phyloP scores from a whole-genome alignment of 148 eudicot species.

The Chenopodium quinoa region DNA sequence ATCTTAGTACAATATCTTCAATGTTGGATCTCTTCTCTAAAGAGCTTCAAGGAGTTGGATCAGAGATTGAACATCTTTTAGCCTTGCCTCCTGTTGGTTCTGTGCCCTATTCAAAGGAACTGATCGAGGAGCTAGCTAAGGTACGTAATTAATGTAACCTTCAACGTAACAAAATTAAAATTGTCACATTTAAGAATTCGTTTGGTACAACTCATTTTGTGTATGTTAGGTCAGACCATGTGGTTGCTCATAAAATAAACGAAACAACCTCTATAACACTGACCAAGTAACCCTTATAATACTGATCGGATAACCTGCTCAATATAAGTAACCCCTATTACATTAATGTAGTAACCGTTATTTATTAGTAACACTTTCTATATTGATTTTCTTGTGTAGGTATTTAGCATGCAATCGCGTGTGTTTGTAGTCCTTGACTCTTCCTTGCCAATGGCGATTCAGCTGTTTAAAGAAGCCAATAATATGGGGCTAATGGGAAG shows the following conservation, averaged over 20 bases:
- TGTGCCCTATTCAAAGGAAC: conserved; percentile 27
- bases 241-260: no score
- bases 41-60: conserved; percentile 31
- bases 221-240: no score
- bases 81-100: conserved; percentile 34
- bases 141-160: background rate
- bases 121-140: conserved; percentile 30
- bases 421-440: conserved; percentile 49
- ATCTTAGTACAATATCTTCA: conserved; percentile 30
- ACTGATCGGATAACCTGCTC: no score
- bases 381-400: background rate
- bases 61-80: conserved; percentile 34
- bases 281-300: no score
- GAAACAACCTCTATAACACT: no score
- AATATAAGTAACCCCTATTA: no score
- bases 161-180: no score
- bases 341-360: no score
- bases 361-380: no score
- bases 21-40: conserved; percentile 30
- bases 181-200: no score
- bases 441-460: conserved; percentile 31
- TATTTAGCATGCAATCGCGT: conserved; percentile 34
- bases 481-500: conserved; percentile 40
- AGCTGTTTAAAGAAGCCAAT: conserved; percentile 41
- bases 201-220: no score